Conservation (phyloP, 805 yeast genomes). For the Spathaspora hagerdaliae region DNA sequence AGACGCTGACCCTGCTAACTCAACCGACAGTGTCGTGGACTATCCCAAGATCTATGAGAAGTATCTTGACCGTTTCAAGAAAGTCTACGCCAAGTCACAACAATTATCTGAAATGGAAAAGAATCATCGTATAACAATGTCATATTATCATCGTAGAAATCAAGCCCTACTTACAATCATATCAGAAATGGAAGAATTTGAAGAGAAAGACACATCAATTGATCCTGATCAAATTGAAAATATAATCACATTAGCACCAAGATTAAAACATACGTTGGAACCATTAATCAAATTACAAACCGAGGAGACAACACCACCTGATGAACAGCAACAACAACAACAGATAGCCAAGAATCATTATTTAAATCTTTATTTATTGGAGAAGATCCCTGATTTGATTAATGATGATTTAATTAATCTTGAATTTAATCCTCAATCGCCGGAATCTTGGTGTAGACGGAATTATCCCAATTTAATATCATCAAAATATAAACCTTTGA, state of each 20-base stretch:
- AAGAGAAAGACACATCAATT: background rate
- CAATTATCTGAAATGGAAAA: conserved; percentile 28
- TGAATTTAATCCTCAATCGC: conserved; percentile 38
- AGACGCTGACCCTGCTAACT: background rate
- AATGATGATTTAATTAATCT: conserved; percentile 32
- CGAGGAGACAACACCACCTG: background rate
- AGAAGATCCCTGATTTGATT: conserved; percentile 32
- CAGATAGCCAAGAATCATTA: conserved; percentile 15
- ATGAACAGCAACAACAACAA: conserved; percentile 1
- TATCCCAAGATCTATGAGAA: conserved; percentile 23
- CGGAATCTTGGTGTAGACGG: conserved; percentile 36
- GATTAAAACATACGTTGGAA: conserved; percentile 12
- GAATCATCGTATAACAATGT: conserved; percentile 30
- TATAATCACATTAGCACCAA: conserved; percentile 19
- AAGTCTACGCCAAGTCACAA: conserved; percentile 19
- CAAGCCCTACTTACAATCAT: conserved; percentile 32
- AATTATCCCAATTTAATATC: conserved; percentile 30
- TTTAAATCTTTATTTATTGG: conserved; percentile 28
- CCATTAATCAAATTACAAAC: conserved; percentile 12
- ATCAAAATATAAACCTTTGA: conserved; percentile 31
- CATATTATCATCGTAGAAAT: conserved; percentile 32
- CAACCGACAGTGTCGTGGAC: conserved; percentile 8
- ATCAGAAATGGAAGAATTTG: conserved; percentile 2
- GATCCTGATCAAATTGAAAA: conserved; percentile 18
- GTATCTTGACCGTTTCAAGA: conserved; percentile 22